phyloP scores from a whole-genome alignment of 208 protist genomes.

The Acanthamoeba castellanii region DNA sequence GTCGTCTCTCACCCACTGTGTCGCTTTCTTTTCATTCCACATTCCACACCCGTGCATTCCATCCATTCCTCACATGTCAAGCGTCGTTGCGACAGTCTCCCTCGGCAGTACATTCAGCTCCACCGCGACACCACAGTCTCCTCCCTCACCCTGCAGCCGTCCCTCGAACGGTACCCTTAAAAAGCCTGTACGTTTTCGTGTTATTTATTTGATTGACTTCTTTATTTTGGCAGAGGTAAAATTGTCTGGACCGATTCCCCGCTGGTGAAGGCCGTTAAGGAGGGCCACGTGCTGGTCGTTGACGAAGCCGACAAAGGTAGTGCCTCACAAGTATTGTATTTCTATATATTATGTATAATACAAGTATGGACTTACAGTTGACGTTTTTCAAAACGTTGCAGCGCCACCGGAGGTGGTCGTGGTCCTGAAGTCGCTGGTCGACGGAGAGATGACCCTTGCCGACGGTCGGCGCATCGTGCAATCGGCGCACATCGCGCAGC shows the following conservation, averaged over 20 bases:
- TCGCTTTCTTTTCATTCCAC: not conserved
- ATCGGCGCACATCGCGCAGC: not conserved
- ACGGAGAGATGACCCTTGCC: conserved; percentile 86
- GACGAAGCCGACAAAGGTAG: conserved; percentile 96
- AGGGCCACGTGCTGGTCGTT: conserved; percentile 93
- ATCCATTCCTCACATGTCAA: not conserved
- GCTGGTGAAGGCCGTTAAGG: conserved; percentile 93
- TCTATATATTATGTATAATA: not conserved
- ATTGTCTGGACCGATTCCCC: conserved; percentile 95
- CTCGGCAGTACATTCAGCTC: conserved; percentile 96
- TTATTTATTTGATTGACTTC: not conserved
- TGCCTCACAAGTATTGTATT: not conserved
- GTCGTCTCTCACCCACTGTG: not conserved
- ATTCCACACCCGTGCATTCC: not conserved
- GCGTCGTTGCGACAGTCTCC: conserved; percentile 56
- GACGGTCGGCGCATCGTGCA: conserved; percentile 83
- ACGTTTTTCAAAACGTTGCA: not conserved
- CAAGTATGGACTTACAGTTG: too few species aligned
- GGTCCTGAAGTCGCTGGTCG: conserved; percentile 88
- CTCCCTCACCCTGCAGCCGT: conserved; percentile 94
- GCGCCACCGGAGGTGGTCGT: conserved; percentile 92
- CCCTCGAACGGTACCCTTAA: conserved; percentile 50
- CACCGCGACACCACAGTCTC: conserved; percentile 94
- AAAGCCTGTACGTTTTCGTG: not conserved
- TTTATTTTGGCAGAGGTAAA: conserved; percentile 87